phyloP scores from a whole-genome alignment of 495 filamentous ascomycete genomes.

The Penicillium fimorum region DNA sequence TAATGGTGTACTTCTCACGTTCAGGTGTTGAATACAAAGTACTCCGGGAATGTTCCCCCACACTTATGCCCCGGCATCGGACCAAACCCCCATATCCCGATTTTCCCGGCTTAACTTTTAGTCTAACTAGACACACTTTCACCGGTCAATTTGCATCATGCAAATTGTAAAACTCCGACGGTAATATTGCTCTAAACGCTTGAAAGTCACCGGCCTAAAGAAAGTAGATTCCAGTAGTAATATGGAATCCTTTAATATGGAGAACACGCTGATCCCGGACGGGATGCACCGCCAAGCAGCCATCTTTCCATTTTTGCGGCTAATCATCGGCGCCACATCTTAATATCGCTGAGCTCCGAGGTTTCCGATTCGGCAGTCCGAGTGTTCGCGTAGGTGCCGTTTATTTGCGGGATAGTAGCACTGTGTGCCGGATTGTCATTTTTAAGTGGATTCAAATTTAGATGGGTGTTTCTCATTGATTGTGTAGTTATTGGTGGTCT shows the following conservation, averaged over 20 bases:
- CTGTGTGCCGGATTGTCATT: background rate
- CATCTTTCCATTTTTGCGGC: background rate
- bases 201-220: background rate
- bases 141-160: no score
- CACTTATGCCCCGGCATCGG: background rate
- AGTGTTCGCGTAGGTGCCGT: background rate
- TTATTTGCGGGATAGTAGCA: background rate
- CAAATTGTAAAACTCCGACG: background rate
- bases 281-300: background rate
- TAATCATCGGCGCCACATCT: background rate
- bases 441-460: background rate
- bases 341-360: no score
- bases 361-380: background rate
- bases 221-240: background rate
- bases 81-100: background rate
- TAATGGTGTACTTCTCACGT: background rate
- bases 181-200: background rate
- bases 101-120: background rate
- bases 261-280: constrained; percentile 6
- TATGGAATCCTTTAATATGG: background rate
- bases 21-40: background rate
- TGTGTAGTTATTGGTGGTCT: background rate
- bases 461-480: background rate
- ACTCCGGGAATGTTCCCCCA: background rate
- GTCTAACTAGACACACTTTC: no score